These are phyloP conservation scores for Penicillium sp. DNA, from an alignment of 2,329 filamentous ascomycete species.

Conservation along the genomic window DNA sequence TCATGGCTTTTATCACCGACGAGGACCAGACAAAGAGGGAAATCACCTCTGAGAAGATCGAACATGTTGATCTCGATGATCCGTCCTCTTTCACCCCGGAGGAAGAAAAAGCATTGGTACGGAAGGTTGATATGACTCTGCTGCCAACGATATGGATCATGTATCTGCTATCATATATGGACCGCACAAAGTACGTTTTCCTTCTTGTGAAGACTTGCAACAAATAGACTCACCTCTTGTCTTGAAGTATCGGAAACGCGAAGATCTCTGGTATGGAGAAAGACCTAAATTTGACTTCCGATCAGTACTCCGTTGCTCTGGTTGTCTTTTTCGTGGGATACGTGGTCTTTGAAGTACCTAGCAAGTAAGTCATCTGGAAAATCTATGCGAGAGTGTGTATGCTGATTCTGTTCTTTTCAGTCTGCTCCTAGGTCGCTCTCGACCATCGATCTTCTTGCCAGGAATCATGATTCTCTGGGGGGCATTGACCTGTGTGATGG, in stretches of 20 bases:
- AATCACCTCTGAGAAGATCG: slow-evolving; percentile 20
- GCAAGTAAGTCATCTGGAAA: slow-evolving; percentile 44
- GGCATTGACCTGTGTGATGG: slow-evolving; percentile 56
- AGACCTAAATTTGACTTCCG: slow-evolving; percentile 32
- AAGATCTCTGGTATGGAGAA: slow-evolving; percentile 30
- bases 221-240: background rate
- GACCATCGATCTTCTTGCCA: slow-evolving; percentile 57
- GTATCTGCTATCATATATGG: slow-evolving; percentile 55
- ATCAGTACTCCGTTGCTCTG: slow-evolving; percentile 56
- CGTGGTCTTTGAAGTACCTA: slow-evolving; percentile 58
- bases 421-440: slow-evolving; percentile 54
- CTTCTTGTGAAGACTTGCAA: background rate
- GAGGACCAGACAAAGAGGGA: slow-evolving; percentile 13
- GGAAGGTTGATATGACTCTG: slow-evolving; percentile 51
- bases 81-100: slow-evolving; percentile 20
- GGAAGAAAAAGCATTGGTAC: slow-evolving; percentile 50
- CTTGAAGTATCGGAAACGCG: slow-evolving; percentile 29
- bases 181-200: slow-evolving; percentile 25
- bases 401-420: slow-evolving; percentile 1
- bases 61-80: slow-evolving; percentile 17
- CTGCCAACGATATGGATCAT: slow-evolving; percentile 56
- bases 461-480: slow-evolving; percentile 61
- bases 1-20: slow-evolving; percentile 2
- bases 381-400: background rate
- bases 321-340: slow-evolving; percentile 61